These are phyloP conservation scores for Nannochloris sp. DNA, from an alignment of 139 green algal genomes.

Conservation along the genomic window DNA sequence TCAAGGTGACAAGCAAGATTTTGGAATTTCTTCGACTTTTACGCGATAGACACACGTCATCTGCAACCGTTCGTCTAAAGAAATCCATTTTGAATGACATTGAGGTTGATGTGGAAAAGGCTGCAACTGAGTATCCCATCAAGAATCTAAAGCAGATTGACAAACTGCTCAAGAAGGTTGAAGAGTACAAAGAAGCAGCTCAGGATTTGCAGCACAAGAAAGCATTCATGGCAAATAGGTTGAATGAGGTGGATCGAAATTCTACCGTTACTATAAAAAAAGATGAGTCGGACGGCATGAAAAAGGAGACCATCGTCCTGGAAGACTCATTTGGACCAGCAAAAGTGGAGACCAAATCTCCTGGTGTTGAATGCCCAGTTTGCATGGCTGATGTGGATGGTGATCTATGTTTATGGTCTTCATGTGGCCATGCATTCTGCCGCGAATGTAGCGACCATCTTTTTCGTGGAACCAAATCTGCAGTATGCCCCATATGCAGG, in stretches of 20 bases:
- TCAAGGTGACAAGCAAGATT: background rate
- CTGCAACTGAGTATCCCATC: background rate
- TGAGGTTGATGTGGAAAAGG: constrained; percentile 3
- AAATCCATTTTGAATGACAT: constrained; percentile 3
- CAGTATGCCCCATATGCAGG: background rate
- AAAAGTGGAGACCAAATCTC: background rate
- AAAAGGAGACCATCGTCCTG: background rate
- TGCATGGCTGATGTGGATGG: constrained; percentile 11
- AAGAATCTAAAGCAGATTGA: background rate
- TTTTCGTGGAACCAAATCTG: background rate
- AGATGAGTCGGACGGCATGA: background rate
- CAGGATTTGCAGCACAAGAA: background rate
- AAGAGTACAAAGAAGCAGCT: background rate
- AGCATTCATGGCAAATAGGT: background rate
- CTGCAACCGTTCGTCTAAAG: background rate
- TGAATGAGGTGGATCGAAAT: background rate
- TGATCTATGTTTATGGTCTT: constrained; percentile 22
- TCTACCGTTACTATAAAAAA: background rate
- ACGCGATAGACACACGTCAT: constrained; percentile 2
- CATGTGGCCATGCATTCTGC: constrained; percentile 50
- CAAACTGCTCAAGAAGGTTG: background rate
- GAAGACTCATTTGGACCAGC: background rate
- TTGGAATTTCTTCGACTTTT: constrained; percentile 6
- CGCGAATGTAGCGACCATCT: constrained; percentile 28
- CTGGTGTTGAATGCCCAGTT: constrained; percentile 25